Evolutionary conservation across 192 early-diverging fungal species (phyloP).

Genomic region (Mortierella alpina): DNA sequence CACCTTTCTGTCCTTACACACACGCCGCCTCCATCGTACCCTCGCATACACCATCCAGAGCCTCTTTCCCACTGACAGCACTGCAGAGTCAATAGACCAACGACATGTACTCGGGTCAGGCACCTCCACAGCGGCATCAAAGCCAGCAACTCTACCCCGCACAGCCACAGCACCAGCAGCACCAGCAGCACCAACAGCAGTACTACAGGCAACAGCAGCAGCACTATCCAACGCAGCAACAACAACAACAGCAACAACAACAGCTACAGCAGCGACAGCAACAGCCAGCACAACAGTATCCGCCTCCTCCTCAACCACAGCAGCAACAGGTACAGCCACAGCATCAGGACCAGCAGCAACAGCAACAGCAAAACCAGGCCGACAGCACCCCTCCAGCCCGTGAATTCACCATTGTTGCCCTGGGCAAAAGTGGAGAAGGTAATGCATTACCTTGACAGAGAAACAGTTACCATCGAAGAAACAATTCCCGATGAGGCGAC

Average conservation of each 20-base stretch:
- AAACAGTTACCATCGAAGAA: neutral
- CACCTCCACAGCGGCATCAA: slow-evolving; percentile 4
- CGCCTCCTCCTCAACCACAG: slow-evolving; percentile 12
- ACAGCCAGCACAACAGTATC: slow-evolving; percentile 4
- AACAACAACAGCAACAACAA: slow-evolving; percentile 17
- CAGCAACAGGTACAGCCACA: slow-evolving; percentile 13
- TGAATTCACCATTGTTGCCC: slow-evolving; percentile 46
- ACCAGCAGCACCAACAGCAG: slow-evolving; percentile 10
- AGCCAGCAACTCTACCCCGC: neutral
- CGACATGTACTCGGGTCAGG: neutral
- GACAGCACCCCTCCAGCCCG: neutral
- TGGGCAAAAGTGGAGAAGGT: slow-evolving; percentile 55
- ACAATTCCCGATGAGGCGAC: neutral
- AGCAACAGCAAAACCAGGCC: neutral
- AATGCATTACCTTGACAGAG: neutral
- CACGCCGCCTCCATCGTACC: slow-evolving; percentile 1
- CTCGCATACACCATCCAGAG: neutral
- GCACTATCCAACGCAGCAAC: neutral
- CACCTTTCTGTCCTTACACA: neutral
- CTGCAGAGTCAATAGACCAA: neutral
- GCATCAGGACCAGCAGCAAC: slow-evolving; percentile 7
- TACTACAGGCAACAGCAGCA: slow-evolving; percentile 12
- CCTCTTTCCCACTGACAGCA: neutral
- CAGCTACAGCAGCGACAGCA: slow-evolving; percentile 21
- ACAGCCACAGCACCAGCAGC: neutral